Evolutionary conservation across 345 rosid species (phyloP), one percentile per base, ranked within the genome.

Genomic region (Populus ilicifolia): DNA sequence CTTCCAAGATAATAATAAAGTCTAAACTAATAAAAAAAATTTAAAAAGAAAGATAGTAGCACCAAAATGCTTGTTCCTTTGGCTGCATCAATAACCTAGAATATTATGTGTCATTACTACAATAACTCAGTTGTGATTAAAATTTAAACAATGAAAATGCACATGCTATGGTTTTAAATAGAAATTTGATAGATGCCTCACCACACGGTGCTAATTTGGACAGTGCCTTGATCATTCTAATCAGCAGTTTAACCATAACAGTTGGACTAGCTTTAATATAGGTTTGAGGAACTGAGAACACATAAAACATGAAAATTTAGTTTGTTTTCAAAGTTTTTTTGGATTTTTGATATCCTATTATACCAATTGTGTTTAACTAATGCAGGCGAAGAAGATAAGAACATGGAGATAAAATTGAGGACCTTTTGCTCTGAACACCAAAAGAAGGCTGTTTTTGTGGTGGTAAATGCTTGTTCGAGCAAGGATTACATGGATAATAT

Each of bases 401-500:
- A 96, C 70, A 90, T 96, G 56, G 99, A 96, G 90, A 85, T 96
- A 52, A 96, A 94, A 83, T 79, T 94, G 88, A 89, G 84, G 88
- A 92, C 96, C 12, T 91, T 92, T 79, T 89, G 89, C 80, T 81
- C 82, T 16, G 91, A 86, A 77, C 84, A 75, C 56, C 78, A 83
- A 76, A 85, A 88, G 71, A 87, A 89, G 83, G 91, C 98, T 3
- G 91, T 92, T 77, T 96, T 89, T 79, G 84, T 96, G 69, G 91
- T 96, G 70, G 98, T 93, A 38, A 96, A 96, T 78, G 97, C 98
- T 67, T 96, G 99, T 82, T 93, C 92, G 30, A 93, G 97, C 90
- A 93, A 84, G 88, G 99, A 96, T 88, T 92, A 90, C 84, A 80
- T 81, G 46, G 85, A 91, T 80, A 90, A 90, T 82, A 89, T 94